Evolutionary conservation across 208 protist genomes (phyloP), one percentile per base, ranked within the genome.

Genomic region (Vickermania ingenoplastis): DNA sequence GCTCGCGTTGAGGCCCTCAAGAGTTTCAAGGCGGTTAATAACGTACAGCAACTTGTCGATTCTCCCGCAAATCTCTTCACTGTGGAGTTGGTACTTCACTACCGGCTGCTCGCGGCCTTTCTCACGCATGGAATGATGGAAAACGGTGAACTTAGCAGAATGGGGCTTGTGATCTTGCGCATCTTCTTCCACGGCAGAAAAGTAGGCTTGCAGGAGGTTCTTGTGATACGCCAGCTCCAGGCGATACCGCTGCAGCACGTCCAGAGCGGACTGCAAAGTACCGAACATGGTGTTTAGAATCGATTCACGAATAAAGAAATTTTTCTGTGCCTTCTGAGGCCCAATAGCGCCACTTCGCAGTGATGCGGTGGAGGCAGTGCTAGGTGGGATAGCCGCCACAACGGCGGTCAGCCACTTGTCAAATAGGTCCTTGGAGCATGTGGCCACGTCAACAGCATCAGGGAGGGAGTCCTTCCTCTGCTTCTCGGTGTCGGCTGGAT

Each of bases 141-240:
- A 92, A 4, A 36, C 51, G n/a, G 63, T 75, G 50, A 28, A 27
- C 31, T 69, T 67, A 23, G 55, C 59, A 5, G 65, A 14, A 14
- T 36, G 41, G 28, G 58, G 21, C 13, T 67, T 56, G 7, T 36
- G 55, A 24, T 28, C 41, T 13, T 71, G 36, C 55, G 81, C 77
- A 51, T 73, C 70, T 29, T 75, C 72, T 54, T 92, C 85, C 29
- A 89, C 31, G 0, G 72, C 79, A n/a, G 60, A 29, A 63, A 88
- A 88, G 61, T 92, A 92, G 7, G 75, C 79, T 7, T 66, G 52
- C 7, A 89, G 66, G 26, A 87, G 25, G 1, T 67, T 56, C 14
- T 73, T 57, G 7, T 73, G 53, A n/a, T 58, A 41, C 17, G 66
- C 51, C n/a, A 84, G 55, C 3, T 69, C 41, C 14, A 41, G 48